These are phyloP conservation scores for Epichloe aotearoae DNA, from an alignment of 2,329 filamentous ascomycete species.

Conservation along the genomic window DNA sequence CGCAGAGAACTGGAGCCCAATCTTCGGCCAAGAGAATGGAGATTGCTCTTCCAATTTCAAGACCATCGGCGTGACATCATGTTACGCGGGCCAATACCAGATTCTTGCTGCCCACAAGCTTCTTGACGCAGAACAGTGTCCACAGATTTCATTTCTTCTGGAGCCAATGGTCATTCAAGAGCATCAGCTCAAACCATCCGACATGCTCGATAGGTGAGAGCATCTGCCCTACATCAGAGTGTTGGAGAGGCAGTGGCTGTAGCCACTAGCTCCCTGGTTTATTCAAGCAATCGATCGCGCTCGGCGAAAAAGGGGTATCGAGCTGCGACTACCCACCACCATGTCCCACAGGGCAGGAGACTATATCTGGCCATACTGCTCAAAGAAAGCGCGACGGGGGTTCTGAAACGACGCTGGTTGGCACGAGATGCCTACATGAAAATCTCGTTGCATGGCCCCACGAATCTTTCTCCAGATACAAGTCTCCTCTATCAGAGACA, in stretches of 20 bases:
- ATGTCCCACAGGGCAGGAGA: not conserved
- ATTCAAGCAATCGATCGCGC: not conserved
- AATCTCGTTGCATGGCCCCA: not conserved
- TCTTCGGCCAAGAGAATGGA: conserved; percentile 47
- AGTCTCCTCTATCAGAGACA: not conserved
- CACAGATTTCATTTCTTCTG: too few relatives aligned
- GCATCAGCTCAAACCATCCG: too few relatives aligned
- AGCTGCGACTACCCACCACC: not conserved
- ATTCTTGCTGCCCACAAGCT: too few relatives aligned
- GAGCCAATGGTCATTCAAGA: too few relatives aligned
- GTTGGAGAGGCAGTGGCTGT: not conserved
- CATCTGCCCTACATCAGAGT: not conserved
- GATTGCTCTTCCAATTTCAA: conserved; percentile 46
- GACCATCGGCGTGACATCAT: conserved; percentile 31
- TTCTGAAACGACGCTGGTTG: not conserved
- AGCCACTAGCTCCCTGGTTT: not conserved
- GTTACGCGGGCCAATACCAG: not conserved
- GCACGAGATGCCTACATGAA: too few relatives aligned
- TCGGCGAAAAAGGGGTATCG: not conserved
- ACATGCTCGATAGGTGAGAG: not conserved
- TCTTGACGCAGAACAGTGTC: too few relatives aligned
- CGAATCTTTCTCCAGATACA: not conserved
- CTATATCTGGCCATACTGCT: not conserved
- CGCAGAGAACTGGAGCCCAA: conserved; percentile 44
- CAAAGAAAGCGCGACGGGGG: not conserved